A percentile compares a stretch with the other conserved stretches of the same genome.
Conservation (phyloP, 768 basidiomycete species). For the Boletus patriciae region DNA sequence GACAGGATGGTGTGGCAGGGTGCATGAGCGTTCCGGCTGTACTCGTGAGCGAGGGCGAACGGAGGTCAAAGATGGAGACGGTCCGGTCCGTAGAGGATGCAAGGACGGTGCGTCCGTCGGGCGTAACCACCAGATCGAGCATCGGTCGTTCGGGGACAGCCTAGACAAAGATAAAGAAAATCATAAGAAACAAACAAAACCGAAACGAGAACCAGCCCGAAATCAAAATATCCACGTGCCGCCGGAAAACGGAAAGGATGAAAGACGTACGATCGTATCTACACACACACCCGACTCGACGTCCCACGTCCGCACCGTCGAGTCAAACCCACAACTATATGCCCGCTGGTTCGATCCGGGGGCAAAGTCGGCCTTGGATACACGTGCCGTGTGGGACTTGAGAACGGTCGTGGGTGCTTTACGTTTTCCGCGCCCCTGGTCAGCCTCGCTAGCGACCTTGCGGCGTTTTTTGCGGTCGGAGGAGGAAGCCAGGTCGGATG, state of each 20-base stretch:
- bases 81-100: constrained; percentile 76
- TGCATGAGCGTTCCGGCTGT: constrained; percentile 52
- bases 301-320: constrained; percentile 88
- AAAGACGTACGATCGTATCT: constrained; percentile 55
- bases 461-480: constrained; percentile 58
- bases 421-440: constrained; percentile 40
- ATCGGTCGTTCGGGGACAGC: constrained; percentile 73
- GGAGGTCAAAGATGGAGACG: constrained; percentile 68
- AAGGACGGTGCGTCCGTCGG: constrained; percentile 46
- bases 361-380: constrained; percentile 70
- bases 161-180: constrained; percentile 36
- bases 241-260: not conserved
- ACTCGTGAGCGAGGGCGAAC: constrained; percentile 39
- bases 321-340: constrained; percentile 86
- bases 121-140: constrained; percentile 55
- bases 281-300: constrained; percentile 71
- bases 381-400: constrained; percentile 79
- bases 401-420: constrained; percentile 74
- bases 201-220: not conserved
- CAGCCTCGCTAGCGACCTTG: constrained; percentile 43
- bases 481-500: not conserved
- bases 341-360: constrained; percentile 43
- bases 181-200: no score
- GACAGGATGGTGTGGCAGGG: constrained; percentile 65
- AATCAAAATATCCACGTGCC: not conserved